Base-by-base conservation (phyloP, 345 rosid genomes). In the Rhodamnia rubescens region DNA sequence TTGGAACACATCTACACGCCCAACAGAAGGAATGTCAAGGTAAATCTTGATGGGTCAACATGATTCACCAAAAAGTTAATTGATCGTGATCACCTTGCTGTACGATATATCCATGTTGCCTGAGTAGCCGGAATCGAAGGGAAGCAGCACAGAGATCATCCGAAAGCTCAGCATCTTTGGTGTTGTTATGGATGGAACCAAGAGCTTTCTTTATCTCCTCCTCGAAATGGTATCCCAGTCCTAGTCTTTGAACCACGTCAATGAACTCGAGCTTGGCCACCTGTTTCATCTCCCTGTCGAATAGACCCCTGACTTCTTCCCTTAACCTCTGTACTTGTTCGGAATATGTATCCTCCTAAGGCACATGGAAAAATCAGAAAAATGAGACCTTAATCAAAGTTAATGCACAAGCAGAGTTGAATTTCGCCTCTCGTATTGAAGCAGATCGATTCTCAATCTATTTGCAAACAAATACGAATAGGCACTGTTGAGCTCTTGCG, bases 141-240 rank as follows among this genome's bases (percentile, higher is more conserved):
- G 89, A 55, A 11, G 59, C n/a, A 10, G 86, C 81, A 47, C 40
- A 74, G 21, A 88, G 87, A 44, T 54, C 57, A n/a, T n/a, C 10
- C 1, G 8, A 32, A 49, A 42, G 69, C 49, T 9, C 13, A 53
- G 42, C 21, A 82, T 82, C 82, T n/a, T 81, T 20, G 18, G 49
- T 26, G n/a, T 29, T 83, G 7, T 83, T 11, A 75, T 82, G 3
- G 56, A 87, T 26, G 32, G 15, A 5, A 5, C 49, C 7, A 3
- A 85, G 40, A 11, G 74, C 85, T 0, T 52, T 54, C 54, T 85
- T 86, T 29, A 83, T 88, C 55, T 85, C 87, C 29, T 12, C 42
- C 26, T 85, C 44, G 36, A 88, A 88, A 51, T 85, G 89, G 81
- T 88, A 88, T 22, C 58, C 55, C 82, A 88, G 53, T 29, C 89